phyloP scores from a whole-genome alignment of 2,329 filamentous ascomycete species.

The Apiospora koreana region DNA sequence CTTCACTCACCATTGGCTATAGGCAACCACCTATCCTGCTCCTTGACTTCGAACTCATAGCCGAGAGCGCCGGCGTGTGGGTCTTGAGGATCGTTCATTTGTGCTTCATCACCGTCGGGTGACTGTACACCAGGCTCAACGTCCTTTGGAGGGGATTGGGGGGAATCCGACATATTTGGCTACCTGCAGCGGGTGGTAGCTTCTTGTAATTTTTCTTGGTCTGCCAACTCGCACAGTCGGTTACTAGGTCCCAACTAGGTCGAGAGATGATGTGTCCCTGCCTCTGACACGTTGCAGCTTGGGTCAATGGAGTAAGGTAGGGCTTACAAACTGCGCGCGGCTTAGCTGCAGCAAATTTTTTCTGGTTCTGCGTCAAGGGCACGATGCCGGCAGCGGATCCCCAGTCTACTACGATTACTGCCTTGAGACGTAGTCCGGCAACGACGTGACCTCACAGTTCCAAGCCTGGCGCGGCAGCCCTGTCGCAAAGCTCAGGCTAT shows the following conservation, averaged over 20 bases:
- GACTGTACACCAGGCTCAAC: slow-evolving; percentile 92
- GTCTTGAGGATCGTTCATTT: slow-evolving; percentile 86
- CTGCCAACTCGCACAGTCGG: slow-evolving; percentile 58
- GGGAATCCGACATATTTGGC: slow-evolving; percentile 89
- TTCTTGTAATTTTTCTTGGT: slow-evolving; percentile 59
- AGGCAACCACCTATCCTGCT: slow-evolving; percentile 98
- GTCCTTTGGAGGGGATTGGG: slow-evolving; percentile 89
- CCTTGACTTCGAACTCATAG: slow-evolving; percentile 98
- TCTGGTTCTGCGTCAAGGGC: slow-evolving; percentile 49
- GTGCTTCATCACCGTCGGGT: slow-evolving; percentile 82
- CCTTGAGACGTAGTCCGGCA: slow-evolving; percentile 15
- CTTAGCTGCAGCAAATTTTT: slow-evolving; percentile 50
- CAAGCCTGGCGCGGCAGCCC: slow-evolving; percentile 26
- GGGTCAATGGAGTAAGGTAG: slow-evolving; percentile 36
- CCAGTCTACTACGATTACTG: slow-evolving; percentile 26
- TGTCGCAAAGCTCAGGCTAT: slow-evolving; percentile 48
- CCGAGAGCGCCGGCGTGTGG: slow-evolving; percentile 73
- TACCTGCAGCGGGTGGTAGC: slow-evolving; percentile 66
- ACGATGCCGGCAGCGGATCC: slow-evolving; percentile 35
- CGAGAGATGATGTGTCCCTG: slow-evolving; percentile 59
- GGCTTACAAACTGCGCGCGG: slow-evolving; percentile 51
- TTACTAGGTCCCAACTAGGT: slow-evolving; percentile 36
- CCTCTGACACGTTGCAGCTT: slow-evolving; percentile 58
- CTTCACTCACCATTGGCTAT: slow-evolving; percentile 98
- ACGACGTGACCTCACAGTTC: slow-evolving; percentile 19